These are phyloP conservation scores for Gelatoporia subvermispora DNA, from an alignment of 768 basidiomycete genomes.

Conservation along the genomic window DNA sequence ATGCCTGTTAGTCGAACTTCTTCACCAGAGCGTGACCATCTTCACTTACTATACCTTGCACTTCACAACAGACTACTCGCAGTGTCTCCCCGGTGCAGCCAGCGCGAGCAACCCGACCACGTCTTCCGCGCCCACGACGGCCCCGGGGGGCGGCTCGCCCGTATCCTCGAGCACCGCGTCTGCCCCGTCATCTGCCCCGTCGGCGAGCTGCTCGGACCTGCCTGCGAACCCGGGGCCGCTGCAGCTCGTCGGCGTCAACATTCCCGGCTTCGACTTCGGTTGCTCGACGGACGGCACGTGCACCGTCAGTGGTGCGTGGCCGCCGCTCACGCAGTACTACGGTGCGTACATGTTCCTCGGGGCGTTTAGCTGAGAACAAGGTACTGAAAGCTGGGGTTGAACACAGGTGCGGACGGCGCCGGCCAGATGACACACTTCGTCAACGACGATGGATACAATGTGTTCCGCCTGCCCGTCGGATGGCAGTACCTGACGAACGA, in stretches of 20 bases:
- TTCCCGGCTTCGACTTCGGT: constrained; percentile 31
- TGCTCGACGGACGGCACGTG: constrained; percentile 39
- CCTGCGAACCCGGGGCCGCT: constrained; percentile 19
- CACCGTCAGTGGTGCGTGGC: constrained; percentile 30
- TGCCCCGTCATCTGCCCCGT: neutral
- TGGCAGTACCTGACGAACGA: constrained; percentile 22
- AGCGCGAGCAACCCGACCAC: constrained; percentile 4
- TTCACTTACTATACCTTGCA: neutral
- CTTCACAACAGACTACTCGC: constrained; percentile 29
- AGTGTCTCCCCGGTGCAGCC: constrained; percentile 25
- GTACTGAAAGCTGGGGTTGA: neutral
- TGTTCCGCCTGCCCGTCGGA: constrained; percentile 13
- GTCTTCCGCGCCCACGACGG: neutral
- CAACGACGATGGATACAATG: constrained; percentile 12
- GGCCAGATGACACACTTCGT: constrained; percentile 27
- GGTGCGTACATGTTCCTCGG: constrained; percentile 16
- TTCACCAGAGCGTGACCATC: neutral
- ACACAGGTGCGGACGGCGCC: constrained; percentile 10
- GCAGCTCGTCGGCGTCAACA: constrained; percentile 44
- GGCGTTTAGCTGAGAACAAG: neutral
- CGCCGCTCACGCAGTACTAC: constrained; percentile 45
- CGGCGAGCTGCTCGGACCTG: constrained; percentile 1
- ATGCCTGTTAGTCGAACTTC: constrained; percentile 15
- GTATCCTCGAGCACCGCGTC: neutral
- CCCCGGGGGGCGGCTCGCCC: neutral